Conservation (phyloP, 805 yeast genomes). For the Suhomyces pyralidae region DNA sequence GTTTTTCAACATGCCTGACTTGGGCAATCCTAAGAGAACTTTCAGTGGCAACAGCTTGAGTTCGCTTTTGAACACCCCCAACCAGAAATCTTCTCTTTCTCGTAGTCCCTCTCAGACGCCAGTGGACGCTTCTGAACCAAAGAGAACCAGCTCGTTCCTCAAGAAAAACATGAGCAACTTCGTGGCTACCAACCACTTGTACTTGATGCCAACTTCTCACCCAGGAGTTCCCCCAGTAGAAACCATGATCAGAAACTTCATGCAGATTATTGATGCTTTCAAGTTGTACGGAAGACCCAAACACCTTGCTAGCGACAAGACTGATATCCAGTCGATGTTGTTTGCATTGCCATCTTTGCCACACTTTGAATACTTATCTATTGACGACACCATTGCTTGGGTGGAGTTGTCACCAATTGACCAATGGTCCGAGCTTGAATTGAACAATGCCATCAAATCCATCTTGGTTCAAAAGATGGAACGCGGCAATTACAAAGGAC, state of each 20-base stretch:
- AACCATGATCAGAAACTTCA: conserved; percentile 65
- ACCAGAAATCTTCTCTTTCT: not conserved
- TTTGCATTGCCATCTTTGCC: conserved; percentile 78
- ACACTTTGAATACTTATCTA: conserved; percentile 53
- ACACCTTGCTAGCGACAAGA: conserved; percentile 70
- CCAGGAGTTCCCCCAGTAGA: conserved; percentile 71
- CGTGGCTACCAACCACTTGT: conserved; percentile 43
- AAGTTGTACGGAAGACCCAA: conserved; percentile 73
- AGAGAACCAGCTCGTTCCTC: conserved; percentile 20
- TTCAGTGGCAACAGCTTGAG: conserved; percentile 1
- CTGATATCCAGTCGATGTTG: conserved; percentile 60
- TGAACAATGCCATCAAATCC: conserved; percentile 26
- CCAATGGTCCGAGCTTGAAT: conserved; percentile 26
- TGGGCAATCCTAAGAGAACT: conserved; percentile 18
- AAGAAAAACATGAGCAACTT: conserved; percentile 28
- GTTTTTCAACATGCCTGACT: conserved; percentile 23
- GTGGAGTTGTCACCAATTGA: conserved; percentile 18
- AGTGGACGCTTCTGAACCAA: conserved; percentile 3
- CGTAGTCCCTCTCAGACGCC: not conserved
- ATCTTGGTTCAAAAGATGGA: conserved; percentile 9
- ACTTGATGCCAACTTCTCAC: conserved; percentile 71
- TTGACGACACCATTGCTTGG: conserved; percentile 20
- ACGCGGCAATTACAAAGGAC: conserved; percentile 29
- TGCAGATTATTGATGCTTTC: conserved; percentile 70
- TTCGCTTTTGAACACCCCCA: not conserved